phyloP scores from a whole-genome alignment of 2,329 filamentous ascomycete species.

The Clarireedia homoeocarpa region DNA sequence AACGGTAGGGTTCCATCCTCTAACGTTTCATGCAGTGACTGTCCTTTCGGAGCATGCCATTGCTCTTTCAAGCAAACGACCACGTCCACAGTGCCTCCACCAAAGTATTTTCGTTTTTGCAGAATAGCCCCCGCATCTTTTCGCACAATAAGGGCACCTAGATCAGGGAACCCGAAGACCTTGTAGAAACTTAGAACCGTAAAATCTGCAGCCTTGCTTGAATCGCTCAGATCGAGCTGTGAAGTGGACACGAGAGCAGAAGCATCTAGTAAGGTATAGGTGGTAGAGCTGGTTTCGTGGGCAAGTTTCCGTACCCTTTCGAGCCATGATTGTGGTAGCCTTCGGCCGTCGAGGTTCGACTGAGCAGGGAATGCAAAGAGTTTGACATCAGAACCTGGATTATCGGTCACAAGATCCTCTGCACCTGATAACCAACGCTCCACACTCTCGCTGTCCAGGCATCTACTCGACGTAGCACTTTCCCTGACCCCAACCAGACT shows the following conservation, averaged over 20 bases:
- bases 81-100: constrained; percentile 89
- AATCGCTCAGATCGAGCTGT: constrained; percentile 60
- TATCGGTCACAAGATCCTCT: constrained; percentile 26
- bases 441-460: constrained; percentile 59
- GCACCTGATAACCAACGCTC: constrained; percentile 51
- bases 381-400: constrained; percentile 18
- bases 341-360: constrained; percentile 47
- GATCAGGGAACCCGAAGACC: constrained; percentile 93
- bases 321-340: constrained; percentile 66
- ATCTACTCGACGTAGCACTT: constrained; percentile 55
- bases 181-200: constrained; percentile 87
- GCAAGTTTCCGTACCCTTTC: constrained; percentile 35
- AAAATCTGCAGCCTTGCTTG: constrained; percentile 66
- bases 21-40: constrained; percentile 67
- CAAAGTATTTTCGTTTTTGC: constrained; percentile 70
- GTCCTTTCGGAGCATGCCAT: constrained; percentile 74
- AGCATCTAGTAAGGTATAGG: constrained; percentile 73
- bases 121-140: constrained; percentile 61
- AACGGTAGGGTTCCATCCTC: constrained; percentile 91
- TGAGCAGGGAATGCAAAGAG: constrained; percentile 69
- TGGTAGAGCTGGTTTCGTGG: constrained; percentile 14
- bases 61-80: constrained; percentile 68
- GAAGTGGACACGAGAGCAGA: constrained; percentile 75
- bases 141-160: constrained; percentile 77
- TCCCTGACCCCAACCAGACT: constrained; percentile 78